Conservation (phyloP, 2,329 filamentous ascomycete species). For the Fusarium euwallaceae region DNA sequence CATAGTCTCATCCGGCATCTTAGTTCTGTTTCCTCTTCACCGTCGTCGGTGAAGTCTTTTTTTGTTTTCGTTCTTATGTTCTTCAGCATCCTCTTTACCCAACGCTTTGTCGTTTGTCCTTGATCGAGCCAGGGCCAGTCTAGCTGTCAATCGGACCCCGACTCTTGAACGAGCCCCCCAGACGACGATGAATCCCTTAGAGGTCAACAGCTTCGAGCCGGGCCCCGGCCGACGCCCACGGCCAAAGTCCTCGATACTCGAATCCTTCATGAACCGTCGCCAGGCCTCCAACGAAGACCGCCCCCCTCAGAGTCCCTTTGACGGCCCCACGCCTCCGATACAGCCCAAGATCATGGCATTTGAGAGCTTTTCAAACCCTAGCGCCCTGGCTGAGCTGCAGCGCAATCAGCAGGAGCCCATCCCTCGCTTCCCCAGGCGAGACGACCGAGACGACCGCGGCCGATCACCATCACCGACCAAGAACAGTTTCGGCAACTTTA, state of each 20-base stretch:
- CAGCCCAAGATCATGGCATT: slow-evolving; percentile 48
- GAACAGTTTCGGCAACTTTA: slow-evolving; percentile 55
- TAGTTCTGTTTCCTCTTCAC: slow-evolving; percentile 31
- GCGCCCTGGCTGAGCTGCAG: slow-evolving; percentile 69
- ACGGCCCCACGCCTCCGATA: slow-evolving; percentile 44
- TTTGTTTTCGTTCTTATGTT: slow-evolving; percentile 29
- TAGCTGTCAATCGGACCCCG: slow-evolving; percentile 22
- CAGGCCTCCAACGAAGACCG: slow-evolving; percentile 60
- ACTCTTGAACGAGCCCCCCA: background rate
- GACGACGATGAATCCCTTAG: slow-evolving; percentile 23
- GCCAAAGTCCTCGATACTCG: slow-evolving; percentile 64
- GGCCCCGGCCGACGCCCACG: slow-evolving; percentile 53
- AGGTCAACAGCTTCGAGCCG: slow-evolving; percentile 35
- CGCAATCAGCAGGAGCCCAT: slow-evolving; percentile 64
- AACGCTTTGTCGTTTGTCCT: slow-evolving; percentile 13
- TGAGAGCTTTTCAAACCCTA: slow-evolving; percentile 55
- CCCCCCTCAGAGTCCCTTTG: slow-evolving; percentile 47
- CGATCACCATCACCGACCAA: slow-evolving; percentile 61
- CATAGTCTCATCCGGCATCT: slow-evolving; percentile 39
- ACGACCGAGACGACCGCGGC: slow-evolving; percentile 50
- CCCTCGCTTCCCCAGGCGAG: slow-evolving; percentile 56
- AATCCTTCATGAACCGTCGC: slow-evolving; percentile 64
- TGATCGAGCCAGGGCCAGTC: slow-evolving; percentile 10
- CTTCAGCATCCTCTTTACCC: slow-evolving; percentile 20
- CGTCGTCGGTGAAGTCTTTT: slow-evolving; percentile 22